Conservation (phyloP, 1,139 yeast genomes). For the Hanseniaspora uvarum region DNA sequence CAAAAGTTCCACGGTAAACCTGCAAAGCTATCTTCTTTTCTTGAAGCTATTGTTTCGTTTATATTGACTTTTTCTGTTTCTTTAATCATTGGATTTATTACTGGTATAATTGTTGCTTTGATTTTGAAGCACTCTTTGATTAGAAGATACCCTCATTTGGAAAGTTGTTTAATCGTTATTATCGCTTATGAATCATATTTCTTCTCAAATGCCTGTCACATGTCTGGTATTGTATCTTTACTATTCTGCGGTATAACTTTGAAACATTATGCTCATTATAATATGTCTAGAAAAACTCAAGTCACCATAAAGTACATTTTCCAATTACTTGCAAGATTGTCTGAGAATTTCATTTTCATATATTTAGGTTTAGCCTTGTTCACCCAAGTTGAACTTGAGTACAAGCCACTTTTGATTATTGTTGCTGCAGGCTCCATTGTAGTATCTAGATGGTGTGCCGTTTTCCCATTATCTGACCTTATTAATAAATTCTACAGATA, state of each 20-base stretch:
- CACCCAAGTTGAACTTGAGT: constrained; percentile 90
- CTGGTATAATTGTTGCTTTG: constrained; percentile 83
- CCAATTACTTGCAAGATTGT: constrained; percentile 84
- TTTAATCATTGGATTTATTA: constrained; percentile 76
- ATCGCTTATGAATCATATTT: constrained; percentile 94
- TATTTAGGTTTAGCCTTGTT: constrained; percentile 87
- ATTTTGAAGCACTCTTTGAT: constrained; percentile 85
- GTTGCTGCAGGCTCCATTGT: constrained; percentile 85
- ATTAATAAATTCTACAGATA: constrained; percentile 70
- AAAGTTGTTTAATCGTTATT: constrained; percentile 79
- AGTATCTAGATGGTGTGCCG: constrained; percentile 94
- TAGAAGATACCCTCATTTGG: constrained; percentile 89
- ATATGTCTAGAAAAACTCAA: constrained; percentile 95
- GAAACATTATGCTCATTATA: constrained; percentile 92
- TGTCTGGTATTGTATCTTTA: constrained; percentile 95
- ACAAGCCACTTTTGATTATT: constrained; percentile 83
- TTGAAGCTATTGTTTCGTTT: constrained; percentile 90
- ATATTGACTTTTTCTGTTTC: constrained; percentile 88
- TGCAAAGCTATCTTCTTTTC: constrained; percentile 63
- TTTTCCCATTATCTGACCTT: constrained; percentile 79
- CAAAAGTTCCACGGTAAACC: constrained; percentile 87
- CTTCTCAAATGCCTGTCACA: constrained; percentile 96
- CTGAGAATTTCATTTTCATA: constrained; percentile 93
- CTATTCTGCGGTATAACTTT: constrained; percentile 92
- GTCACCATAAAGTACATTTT: constrained; percentile 91